These are phyloP conservation scores for Mucor racemosus DNA, from an alignment of 371 early-diverging fungal genomes.

Conservation along the genomic window DNA sequence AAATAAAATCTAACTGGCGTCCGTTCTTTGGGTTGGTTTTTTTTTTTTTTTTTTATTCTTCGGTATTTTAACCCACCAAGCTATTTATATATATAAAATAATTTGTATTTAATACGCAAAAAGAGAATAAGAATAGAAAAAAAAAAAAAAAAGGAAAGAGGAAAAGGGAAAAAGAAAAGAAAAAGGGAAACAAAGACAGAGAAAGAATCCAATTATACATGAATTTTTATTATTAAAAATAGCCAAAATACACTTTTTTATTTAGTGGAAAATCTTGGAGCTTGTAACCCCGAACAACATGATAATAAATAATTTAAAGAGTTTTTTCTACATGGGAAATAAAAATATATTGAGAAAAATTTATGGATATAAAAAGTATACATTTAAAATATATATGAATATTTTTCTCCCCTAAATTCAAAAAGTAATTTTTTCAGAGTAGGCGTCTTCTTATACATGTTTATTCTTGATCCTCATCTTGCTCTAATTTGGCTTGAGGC, in stretches of 20 bases:
- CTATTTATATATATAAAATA: constrained; percentile 1
- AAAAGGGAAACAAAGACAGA: not conserved
- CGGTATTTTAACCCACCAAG: not conserved
- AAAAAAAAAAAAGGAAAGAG: not conserved
- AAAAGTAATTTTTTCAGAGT: not conserved
- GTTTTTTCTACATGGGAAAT: no score
- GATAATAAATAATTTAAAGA: no score
- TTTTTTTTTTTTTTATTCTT: not conserved
- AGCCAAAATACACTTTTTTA: not conserved
- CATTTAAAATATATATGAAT: no score
- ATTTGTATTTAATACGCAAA: no score
- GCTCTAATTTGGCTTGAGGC: constrained; percentile 40
- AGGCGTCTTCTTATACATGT: not conserved
- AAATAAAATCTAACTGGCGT: not conserved
- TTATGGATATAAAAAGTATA: no score
- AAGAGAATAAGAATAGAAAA: not conserved
- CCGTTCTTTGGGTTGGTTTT: not conserved
- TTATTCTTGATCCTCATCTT: constrained; percentile 9
- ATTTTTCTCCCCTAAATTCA: not conserved
- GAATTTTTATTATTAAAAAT: not conserved
- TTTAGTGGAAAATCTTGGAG: no score
- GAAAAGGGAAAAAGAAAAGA: not conserved
- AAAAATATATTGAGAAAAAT: no score
- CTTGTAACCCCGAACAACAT: no score
- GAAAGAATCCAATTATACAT: not conserved